Percentiles rank a stretch among this genome's conserved stretches.
Evolutionary conservation across 371 early-diverging fungal species (phyloP).

Genomic region (Rhizomucor miehei): DNA sequence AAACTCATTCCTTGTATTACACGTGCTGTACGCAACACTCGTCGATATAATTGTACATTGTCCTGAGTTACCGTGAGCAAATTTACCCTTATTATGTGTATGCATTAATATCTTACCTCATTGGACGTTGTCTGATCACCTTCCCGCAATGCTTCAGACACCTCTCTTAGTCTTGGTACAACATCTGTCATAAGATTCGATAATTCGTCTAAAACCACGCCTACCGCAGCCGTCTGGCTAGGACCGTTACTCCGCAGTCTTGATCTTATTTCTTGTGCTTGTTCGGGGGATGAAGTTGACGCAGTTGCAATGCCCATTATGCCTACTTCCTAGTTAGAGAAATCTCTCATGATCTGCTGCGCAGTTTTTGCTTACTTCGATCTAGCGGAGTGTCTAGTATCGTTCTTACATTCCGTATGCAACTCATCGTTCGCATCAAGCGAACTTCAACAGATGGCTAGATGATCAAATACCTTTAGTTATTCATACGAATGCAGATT

Average conservation of each 20-base stretch:
- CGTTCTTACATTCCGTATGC: constrained; percentile 41
- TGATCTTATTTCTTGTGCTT: constrained; percentile 36
- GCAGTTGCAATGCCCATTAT: constrained; percentile 10
- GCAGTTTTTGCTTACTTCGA: constrained; percentile 19
- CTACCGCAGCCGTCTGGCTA: constrained; percentile 38
- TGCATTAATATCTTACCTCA: constrained; percentile 9
- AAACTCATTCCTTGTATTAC: constrained; percentile 50
- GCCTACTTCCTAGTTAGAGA: constrained; percentile 2
- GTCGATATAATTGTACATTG: constrained; percentile 17
- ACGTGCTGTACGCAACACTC: constrained; percentile 34
- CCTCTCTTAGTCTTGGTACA: constrained; percentile 34
- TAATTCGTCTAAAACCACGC: constrained; percentile 40
- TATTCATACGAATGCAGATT: background rate
- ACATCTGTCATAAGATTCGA: constrained; percentile 34
- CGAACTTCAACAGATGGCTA: constrained; percentile 47
- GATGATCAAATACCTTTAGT: background rate
- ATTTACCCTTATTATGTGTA: background rate
- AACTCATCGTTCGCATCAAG: constrained; percentile 39
- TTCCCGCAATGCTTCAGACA: constrained; percentile 25
- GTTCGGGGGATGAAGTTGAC: constrained; percentile 24
- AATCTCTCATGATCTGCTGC: no score
- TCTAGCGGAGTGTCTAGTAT: constrained; percentile 32
- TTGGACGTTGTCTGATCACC: constrained; percentile 19
- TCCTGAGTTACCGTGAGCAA: constrained; percentile 7
- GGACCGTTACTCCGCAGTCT: constrained; percentile 30